Base-by-base conservation (phyloP, 352 stramenopile genomes). In the Globisporangium mamillatum region DNA sequence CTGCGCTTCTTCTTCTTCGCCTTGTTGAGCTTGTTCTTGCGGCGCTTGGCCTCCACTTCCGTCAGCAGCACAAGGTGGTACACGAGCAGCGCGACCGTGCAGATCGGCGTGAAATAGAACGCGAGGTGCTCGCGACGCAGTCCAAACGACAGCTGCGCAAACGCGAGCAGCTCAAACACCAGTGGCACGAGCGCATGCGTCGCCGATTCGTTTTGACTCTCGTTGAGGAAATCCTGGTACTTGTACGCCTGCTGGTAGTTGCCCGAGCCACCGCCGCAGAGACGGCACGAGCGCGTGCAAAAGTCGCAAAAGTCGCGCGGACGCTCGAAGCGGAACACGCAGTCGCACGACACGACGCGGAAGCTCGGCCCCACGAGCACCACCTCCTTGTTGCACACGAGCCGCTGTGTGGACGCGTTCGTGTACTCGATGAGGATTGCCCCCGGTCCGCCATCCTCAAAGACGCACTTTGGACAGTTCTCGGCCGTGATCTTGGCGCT, bases 271-370 rank as follows among this genome's bases (percentile, higher is more conserved):
- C 88, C 88, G 29, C 88, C 86, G 50, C 88, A 96, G 7, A 89
- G 69, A 0, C 77, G 75, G 38, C 88, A 96, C 16, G 86, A 85
- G 36, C 88, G 77, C 24, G 79, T 80, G 63, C 88, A 96, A 57
- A 96, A 96, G 10, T 63, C 74, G 58, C 88, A 96, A 62, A 90
- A 93, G 14, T 89, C 81, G 4, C 79, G 78, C 7, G 76, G 79
- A 25, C 72, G 79, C 29, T 84, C 70, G 50, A 89, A 90, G 20
- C 88, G 85, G 58, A 89, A 78, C n/a, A 94, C 86, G 48, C 88
- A 96, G 67, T 96, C 86, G 60, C 88, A 96, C 27, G 82, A 78
- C 3, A 94, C 82, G 60, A 94, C 88, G n/a, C 86, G 84, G 71
- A 94, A 96, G 9, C 76, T 94, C 34, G 85, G 81, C 0, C 88